Evolutionary conservation across 164 flowering plant species (phyloP).

Genomic region (Akebia trifoliata): DNA sequence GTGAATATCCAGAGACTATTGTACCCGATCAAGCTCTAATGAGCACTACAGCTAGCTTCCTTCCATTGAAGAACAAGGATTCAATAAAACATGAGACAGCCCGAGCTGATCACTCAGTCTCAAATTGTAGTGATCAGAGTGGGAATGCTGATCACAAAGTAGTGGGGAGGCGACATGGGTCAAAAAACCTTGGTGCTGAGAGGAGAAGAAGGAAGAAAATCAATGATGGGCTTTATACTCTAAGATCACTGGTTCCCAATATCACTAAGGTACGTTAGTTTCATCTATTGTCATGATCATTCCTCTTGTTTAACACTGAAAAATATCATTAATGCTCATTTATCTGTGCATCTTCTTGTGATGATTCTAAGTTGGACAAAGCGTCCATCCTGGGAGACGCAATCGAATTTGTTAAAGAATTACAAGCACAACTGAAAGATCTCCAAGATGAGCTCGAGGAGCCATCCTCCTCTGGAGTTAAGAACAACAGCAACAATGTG

Average conservation of each 20-base stretch:
- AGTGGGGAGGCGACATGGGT: constrained; percentile 46
- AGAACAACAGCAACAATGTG: constrained; percentile 26
- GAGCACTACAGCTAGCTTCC: constrained; percentile 7
- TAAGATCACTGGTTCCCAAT: constrained; percentile 81
- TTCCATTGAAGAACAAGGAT: constrained; percentile 35
- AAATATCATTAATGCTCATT: too few species aligned
- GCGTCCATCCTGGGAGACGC: constrained; percentile 90
- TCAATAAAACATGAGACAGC: constrained; percentile 34
- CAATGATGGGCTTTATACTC: constrained; percentile 69
- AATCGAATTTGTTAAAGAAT: constrained; percentile 69
- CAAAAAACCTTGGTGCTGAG: constrained; percentile 84
- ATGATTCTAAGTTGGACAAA: constrained; percentile 57
- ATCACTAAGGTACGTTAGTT: constrained; percentile 85
- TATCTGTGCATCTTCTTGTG: too few species aligned
- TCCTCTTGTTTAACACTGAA: too few species aligned
- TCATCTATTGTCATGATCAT: too few species aligned
- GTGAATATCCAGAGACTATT: constrained; percentile 24
- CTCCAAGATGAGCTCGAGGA: constrained; percentile 81
- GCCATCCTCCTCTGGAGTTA: too few species aligned
- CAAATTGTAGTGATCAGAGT: constrained; percentile 79
- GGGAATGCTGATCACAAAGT: constrained; percentile 58
- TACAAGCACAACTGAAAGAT: constrained; percentile 68
- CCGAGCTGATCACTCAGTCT: constrained; percentile 43
- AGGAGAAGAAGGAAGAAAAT: constrained; percentile 95
- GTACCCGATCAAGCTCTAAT: constrained; percentile 24